Conservation (phyloP, 208 protist species). For the Trypanosoma caninum region DNA sequence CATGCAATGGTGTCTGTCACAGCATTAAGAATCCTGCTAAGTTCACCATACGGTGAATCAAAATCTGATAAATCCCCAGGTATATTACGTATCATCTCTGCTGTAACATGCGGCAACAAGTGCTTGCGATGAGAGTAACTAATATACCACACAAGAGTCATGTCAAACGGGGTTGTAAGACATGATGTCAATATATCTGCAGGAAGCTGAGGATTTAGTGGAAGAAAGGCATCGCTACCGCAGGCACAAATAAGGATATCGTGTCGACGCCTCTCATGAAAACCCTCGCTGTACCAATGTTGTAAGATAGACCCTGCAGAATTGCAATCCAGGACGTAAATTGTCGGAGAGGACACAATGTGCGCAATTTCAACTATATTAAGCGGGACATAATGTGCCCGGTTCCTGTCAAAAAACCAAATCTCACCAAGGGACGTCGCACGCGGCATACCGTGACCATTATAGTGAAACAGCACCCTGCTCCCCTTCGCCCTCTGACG, state of each 20-base stretch:
- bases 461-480: conserved; percentile 98
- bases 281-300: conserved; percentile 68
- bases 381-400: conserved; percentile 98
- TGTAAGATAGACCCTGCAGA: conserved; percentile 86
- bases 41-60: conserved; percentile 93
- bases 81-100: conserved; percentile 83
- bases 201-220: conserved; percentile 95
- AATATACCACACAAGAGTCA: conserved; percentile 95
- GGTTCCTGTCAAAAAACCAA: conserved; percentile 98
- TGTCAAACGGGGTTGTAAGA: conserved; percentile 97
- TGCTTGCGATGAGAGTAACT: conserved; percentile 73
- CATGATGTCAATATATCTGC: conserved; percentile 99
- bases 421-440: conserved; percentile 97
- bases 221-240: conserved; percentile 91
- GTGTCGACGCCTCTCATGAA: conserved; percentile 77
- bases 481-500: conserved; percentile 84
- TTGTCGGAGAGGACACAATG: conserved; percentile 90
- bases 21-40: conserved; percentile 99
- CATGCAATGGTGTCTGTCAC: conserved; percentile 99
- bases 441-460: conserved; percentile 98
- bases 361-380: conserved; percentile 94
- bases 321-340: conserved; percentile 99
- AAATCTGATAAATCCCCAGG: conserved; percentile 72
- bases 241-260: conserved; percentile 97
- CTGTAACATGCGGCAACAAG: conserved; percentile 81